Evolutionary conservation across 2,329 filamentous ascomycete species (phyloP).

Genomic region (Hymenotorrendiella dingleyae): DNA sequence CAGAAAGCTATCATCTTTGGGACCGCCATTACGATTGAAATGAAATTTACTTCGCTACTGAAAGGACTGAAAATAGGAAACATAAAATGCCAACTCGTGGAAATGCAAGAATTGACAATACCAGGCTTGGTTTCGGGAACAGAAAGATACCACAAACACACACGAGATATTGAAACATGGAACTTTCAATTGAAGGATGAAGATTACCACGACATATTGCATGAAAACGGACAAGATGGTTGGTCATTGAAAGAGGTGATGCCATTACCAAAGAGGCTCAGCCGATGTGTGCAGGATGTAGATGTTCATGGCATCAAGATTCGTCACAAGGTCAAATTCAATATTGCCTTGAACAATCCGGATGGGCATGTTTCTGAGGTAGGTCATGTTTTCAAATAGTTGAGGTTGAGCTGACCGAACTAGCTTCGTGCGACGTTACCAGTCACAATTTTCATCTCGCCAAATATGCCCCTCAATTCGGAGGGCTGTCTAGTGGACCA

Average conservation of each 20-base stretch:
- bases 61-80: slow-evolving; percentile 85
- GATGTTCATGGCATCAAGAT: slow-evolving; percentile 87
- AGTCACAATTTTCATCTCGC: slow-evolving; percentile 91
- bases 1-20: slow-evolving; percentile 94
- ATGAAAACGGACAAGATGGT: slow-evolving; percentile 61
- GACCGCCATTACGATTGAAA: slow-evolving; percentile 75
- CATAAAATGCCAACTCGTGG: slow-evolving; percentile 73
- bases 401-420: slow-evolving; percentile 12
- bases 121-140: slow-evolving; percentile 40
- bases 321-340: slow-evolving; percentile 86
- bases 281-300: slow-evolving; percentile 81
- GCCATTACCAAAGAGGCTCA: slow-evolving; percentile 74
- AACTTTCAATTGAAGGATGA: slow-evolving; percentile 48
- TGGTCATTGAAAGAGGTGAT: slow-evolving; percentile 55
- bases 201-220: slow-evolving; percentile 62
- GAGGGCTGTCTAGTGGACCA: slow-evolving; percentile 71
- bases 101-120: slow-evolving; percentile 64
- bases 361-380: slow-evolving; percentile 92
- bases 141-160: slow-evolving; percentile 54
- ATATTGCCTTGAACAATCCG: slow-evolving; percentile 86
- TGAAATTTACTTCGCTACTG: slow-evolving; percentile 79
- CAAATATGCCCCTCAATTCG: slow-evolving; percentile 83
- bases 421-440: slow-evolving; percentile 84
- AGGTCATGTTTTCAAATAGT: slow-evolving; percentile 26
- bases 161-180: slow-evolving; percentile 59